Percentiles rank a stretch among this genome's conserved stretches.
Evolutionary conservation across 78 protist species (phyloP).

Genomic region (Diacronema lutheri): DNA sequence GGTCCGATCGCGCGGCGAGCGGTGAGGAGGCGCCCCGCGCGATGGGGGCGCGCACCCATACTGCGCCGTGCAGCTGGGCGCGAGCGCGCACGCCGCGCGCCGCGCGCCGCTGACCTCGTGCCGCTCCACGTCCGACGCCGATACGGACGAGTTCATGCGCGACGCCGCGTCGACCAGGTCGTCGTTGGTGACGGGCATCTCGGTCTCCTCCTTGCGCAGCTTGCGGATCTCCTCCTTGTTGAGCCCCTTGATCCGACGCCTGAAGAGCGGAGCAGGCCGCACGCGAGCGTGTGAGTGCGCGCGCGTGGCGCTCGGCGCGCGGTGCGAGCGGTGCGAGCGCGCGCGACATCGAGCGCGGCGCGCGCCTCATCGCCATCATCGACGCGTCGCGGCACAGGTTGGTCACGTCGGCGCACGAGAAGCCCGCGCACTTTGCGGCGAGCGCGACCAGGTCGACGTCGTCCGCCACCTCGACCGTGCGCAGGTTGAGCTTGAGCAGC

Average conservation of each 20-base stretch:
- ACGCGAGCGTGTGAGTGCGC: too few species aligned
- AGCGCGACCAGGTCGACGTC: slow-evolving; percentile 21
- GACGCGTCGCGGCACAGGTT: slow-evolving; percentile 73
- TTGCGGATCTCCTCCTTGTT: neutral
- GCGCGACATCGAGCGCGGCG: neutral
- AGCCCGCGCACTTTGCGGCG: slow-evolving; percentile 47
- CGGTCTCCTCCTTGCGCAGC: slow-evolving; percentile 17
- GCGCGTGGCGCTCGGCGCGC: neutral
- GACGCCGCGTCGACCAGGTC: slow-evolving; percentile 38
- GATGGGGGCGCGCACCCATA: too few species aligned
- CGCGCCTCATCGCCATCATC: slow-evolving; percentile 53
- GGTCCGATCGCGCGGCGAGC: too few species aligned
- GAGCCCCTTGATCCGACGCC: neutral
- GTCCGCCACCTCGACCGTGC: slow-evolving; percentile 12
- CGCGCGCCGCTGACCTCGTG: slow-evolving; percentile 50
- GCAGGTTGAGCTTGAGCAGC: slow-evolving; percentile 51
- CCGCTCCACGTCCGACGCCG: slow-evolving; percentile 31
- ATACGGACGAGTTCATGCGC: slow-evolving; percentile 6
- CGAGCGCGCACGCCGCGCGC: neutral
- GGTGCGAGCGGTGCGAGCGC: too few species aligned
- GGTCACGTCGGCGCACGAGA: slow-evolving; percentile 69
- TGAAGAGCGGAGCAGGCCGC: neutral
- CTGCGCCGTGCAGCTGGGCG: too few species aligned
- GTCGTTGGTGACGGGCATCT: slow-evolving; percentile 33
- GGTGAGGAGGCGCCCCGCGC: too few species aligned